A percentile compares a stretch with the other conserved stretches of the same genome.
These are phyloP conservation scores for Galerina sulciceps DNA, from an alignment of 768 basidiomycete genomes.

Conservation along the genomic window DNA sequence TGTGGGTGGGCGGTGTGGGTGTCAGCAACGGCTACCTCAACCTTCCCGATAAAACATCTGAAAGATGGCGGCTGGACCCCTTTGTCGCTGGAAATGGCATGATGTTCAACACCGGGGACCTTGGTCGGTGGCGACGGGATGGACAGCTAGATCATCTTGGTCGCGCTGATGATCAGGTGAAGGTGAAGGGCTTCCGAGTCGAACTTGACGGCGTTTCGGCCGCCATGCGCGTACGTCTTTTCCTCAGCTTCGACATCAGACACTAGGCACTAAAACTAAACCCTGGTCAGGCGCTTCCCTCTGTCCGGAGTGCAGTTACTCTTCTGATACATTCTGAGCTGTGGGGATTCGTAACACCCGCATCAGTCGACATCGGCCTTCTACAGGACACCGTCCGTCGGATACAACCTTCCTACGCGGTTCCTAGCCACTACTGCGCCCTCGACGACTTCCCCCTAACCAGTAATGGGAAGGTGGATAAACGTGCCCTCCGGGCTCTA, in stretches of 20 bases:
- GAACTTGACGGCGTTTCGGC: constrained; percentile 53
- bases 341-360: constrained; percentile 52
- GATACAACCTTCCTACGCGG: constrained; percentile 52
- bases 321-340: constrained; percentile 45
- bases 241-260: not conserved
- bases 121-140: constrained; percentile 30
- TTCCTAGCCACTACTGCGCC: constrained; percentile 40
- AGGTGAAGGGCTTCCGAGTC: constrained; percentile 55
- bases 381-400: constrained; percentile 40
- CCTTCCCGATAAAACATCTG: constrained; percentile 34
- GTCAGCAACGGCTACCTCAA: constrained; percentile 32
- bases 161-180: constrained; percentile 51
- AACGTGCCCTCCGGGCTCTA: constrained; percentile 29
- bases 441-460: constrained; percentile 40
- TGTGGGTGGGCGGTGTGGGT: constrained; percentile 51
- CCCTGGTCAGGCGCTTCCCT: constrained; percentile 29
- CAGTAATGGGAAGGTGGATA: constrained; percentile 46
- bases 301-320: constrained; percentile 40
- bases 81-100: constrained; percentile 37
- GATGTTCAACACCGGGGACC: constrained; percentile 58
- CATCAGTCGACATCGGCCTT: constrained; percentile 28
- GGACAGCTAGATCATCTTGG: constrained; percentile 35
- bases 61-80: constrained; percentile 47
- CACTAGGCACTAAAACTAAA: too few species aligned
- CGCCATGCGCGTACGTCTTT: constrained; percentile 39